Evolutionary conservation across 2,329 filamentous ascomycete genomes (phyloP).

Genomic region (Cytospora piceicola): DNA sequence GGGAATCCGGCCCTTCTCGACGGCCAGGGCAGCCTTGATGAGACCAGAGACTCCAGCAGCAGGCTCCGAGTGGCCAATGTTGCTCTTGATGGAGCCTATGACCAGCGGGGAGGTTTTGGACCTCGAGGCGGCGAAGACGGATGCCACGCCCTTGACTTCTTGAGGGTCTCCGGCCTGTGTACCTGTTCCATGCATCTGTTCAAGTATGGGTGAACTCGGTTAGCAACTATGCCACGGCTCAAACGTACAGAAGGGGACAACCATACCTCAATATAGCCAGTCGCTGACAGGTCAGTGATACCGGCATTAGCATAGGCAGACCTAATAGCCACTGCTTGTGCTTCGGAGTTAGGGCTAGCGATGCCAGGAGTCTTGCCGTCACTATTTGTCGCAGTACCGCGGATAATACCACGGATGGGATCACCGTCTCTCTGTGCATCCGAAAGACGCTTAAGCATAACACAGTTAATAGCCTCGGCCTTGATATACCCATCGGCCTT

Average conservation of each 20-base stretch:
- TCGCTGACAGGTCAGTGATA: too few relatives aligned
- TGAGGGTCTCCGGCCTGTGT: slow-evolving; percentile 42
- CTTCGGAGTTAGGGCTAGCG: background rate
- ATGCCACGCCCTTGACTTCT: slow-evolving; percentile 29
- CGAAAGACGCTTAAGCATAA: slow-evolving; percentile 49
- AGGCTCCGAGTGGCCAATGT: slow-evolving; percentile 54
- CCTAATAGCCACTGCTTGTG: background rate
- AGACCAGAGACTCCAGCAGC: slow-evolving; percentile 50
- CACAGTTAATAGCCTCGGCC: slow-evolving; percentile 47
- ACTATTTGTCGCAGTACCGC: slow-evolving; percentile 40
- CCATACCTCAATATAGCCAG: too few relatives aligned
- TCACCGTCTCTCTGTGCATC: slow-evolving; percentile 51
- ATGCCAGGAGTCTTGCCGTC: slow-evolving; percentile 42
- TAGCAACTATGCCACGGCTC: too few relatives aligned
- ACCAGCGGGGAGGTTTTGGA: accelerated
- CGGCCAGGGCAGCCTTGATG: slow-evolving; percentile 55
- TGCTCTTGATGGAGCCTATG: slow-evolving; percentile 38
- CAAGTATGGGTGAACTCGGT: too few relatives aligned
- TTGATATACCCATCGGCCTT: slow-evolving; percentile 53
- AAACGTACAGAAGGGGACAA: too few relatives aligned
- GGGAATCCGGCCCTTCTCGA: slow-evolving; percentile 53
- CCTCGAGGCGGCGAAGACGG: background rate
- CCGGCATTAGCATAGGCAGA: too few relatives aligned
- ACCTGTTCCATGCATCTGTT: slow-evolving; percentile 44
- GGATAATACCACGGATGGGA: slow-evolving; percentile 42